Conservation (phyloP, 371 early-diverging fungal species). For the Mucor saturninus region DNA sequence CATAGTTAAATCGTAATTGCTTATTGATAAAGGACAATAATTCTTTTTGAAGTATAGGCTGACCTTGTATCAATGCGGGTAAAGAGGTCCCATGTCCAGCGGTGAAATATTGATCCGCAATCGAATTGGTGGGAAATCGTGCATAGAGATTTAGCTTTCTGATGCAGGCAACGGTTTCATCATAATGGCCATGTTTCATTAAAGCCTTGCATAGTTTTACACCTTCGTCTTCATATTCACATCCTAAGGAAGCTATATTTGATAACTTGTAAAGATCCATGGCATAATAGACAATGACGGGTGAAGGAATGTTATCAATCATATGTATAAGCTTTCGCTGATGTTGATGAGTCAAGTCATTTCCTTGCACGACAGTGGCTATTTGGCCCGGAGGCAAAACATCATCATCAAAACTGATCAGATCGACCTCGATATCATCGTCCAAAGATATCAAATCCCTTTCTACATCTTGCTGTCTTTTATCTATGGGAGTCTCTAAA, state of each 20-base stretch:
- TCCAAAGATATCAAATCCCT: conserved; percentile 41
- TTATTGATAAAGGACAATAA: conserved; percentile 40
- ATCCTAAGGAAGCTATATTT: conserved; percentile 23
- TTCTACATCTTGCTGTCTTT: conserved; percentile 13
- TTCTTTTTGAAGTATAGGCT: conserved; percentile 25
- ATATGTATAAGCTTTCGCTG: conserved; percentile 29
- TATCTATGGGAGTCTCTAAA: conserved; percentile 27
- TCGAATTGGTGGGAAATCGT: conserved; percentile 30
- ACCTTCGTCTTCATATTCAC: conserved; percentile 40
- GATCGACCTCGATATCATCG: conserved; percentile 23
- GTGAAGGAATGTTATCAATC: conserved; percentile 29
- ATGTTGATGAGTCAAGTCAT: conserved; percentile 19
- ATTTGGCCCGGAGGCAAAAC: conserved; percentile 1
- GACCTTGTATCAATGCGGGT: conserved; percentile 21
- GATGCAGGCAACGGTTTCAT: conserved; percentile 40
- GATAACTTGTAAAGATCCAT: conserved; percentile 35
- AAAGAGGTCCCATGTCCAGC: conserved; percentile 30
- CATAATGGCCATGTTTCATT: conserved; percentile 31
- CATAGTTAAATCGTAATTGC: conserved; percentile 46
- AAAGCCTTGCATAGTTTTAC: conserved; percentile 30
- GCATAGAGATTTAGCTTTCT: conserved; percentile 31
- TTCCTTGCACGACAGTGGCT: neutral
- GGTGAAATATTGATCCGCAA: conserved; percentile 34
- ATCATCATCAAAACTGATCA: conserved; percentile 30
- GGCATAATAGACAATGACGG: conserved; percentile 44